These are phyloP conservation scores for Fraxinus paxiana DNA, from an alignment of 305 asterid genomes.

Conservation along the genomic window DNA sequence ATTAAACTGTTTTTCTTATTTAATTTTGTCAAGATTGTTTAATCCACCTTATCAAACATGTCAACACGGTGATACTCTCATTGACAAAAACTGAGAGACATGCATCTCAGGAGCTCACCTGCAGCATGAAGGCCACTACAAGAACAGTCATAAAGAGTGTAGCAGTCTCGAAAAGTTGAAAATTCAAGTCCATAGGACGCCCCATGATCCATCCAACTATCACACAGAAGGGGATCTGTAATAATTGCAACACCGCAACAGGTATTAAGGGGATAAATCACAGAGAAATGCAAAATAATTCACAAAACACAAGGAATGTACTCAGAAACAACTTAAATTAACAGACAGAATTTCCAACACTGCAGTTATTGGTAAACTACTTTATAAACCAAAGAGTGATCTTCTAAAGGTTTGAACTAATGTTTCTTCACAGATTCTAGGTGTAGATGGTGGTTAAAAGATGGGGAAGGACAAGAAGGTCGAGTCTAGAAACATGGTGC, in stretches of 20 bases:
- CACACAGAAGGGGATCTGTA: conserved; percentile 78
- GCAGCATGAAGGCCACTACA: conserved; percentile 76
- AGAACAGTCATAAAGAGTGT: conserved; percentile 74
- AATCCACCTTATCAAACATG: background rate
- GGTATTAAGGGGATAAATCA: background rate
- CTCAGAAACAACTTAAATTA: background rate
- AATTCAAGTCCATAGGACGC: conserved; percentile 69
- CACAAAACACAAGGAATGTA: background rate
- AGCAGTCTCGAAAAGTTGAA: conserved; percentile 76
- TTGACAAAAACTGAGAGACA: background rate
- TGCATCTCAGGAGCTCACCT: conserved; percentile 34
- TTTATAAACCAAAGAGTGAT: background rate
- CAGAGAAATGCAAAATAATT: background rate
- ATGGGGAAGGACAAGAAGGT: background rate
- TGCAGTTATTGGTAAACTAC: background rate
- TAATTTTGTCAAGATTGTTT: background rate
- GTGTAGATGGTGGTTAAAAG: background rate
- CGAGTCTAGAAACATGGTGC: background rate
- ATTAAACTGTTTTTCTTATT: background rate
- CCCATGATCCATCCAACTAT: conserved; percentile 79
- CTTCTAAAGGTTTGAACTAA: background rate
- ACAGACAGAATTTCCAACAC: background rate
- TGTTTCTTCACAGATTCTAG: background rate
- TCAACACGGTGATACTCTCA: background rate
- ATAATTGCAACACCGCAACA: conserved; percentile 6